Conservation (phyloP, 2,329 filamentous ascomycete genomes). For the Penicillium hordei region DNA sequence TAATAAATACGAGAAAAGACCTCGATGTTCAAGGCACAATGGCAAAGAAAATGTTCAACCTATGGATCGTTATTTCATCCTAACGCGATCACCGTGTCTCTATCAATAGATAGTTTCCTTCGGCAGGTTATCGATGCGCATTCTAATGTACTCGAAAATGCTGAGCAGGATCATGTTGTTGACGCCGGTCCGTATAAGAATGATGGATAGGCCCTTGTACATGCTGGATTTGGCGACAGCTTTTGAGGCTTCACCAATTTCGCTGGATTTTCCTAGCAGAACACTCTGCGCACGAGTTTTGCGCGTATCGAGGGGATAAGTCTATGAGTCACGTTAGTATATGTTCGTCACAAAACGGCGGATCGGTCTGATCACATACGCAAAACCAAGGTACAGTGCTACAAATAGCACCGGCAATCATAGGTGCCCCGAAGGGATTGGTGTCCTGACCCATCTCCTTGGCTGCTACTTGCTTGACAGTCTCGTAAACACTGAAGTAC, state of each 20-base stretch:
- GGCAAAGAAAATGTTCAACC: background rate
- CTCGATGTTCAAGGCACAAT: background rate
- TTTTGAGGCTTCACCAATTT: conserved; percentile 42
- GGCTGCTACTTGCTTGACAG: conserved; percentile 48
- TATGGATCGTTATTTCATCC: background rate
- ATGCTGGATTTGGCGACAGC: conserved; percentile 46
- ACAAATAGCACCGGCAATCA: conserved; percentile 48
- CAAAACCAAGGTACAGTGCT: conserved; percentile 51
- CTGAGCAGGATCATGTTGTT: conserved; percentile 52
- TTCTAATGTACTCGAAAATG: conserved; percentile 49
- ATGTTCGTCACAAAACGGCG: too few species aligned
- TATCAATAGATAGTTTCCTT: conserved; percentile 8
- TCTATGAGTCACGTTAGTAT: conserved; percentile 31
- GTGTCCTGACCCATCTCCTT: conserved; percentile 46
- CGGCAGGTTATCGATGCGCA: conserved; percentile 43
- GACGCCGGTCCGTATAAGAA: conserved; percentile 46
- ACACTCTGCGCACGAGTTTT: conserved; percentile 52
- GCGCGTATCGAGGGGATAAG: conserved; percentile 50
- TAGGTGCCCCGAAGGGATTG: conserved; percentile 45
- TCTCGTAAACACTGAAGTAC: conserved; percentile 51
- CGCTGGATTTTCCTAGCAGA: conserved; percentile 44
- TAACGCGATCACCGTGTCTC: background rate
- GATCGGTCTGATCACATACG: conserved; percentile 33
- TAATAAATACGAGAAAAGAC: conserved; percentile 6
- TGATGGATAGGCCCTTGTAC: conserved; percentile 51